These are phyloP conservation scores for Blastobotrys robertii DNA, from an alignment of 805 yeast genomes.

Conservation along the genomic window DNA sequence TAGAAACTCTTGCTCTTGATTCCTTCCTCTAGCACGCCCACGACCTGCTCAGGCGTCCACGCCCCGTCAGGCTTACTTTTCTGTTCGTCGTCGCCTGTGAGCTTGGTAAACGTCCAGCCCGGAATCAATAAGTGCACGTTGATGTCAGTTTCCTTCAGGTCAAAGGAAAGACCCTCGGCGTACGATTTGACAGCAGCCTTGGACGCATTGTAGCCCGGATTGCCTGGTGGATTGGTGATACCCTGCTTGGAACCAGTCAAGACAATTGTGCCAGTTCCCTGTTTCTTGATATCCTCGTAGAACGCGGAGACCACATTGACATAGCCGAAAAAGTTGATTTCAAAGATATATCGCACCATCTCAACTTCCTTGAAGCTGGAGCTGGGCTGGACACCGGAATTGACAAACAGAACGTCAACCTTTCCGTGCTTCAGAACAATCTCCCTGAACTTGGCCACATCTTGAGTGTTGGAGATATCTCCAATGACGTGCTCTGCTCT, in stretches of 20 bases:
- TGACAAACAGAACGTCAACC: slow-evolving; percentile 19
- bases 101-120: slow-evolving; percentile 22
- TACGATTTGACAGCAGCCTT: slow-evolving; percentile 45
- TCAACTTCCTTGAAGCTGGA: slow-evolving; percentile 17
- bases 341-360: slow-evolving; percentile 14
- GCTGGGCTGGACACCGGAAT: slow-evolving; percentile 18
- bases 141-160: slow-evolving; percentile 12
- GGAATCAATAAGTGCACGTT: slow-evolving; percentile 18
- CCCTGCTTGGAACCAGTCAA: slow-evolving; percentile 24
- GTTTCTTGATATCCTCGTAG: slow-evolving; percentile 13
- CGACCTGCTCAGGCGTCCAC: slow-evolving; percentile 23
- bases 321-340: slow-evolving; percentile 20
- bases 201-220: slow-evolving; percentile 47
- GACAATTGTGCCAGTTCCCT: slow-evolving; percentile 13
- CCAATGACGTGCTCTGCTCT: slow-evolving; percentile 7
- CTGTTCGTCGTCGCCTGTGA: slow-evolving; percentile 14
- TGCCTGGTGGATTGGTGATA: slow-evolving; percentile 37
- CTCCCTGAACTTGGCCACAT: slow-evolving; percentile 15
- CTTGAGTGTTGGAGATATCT: slow-evolving; percentile 15
- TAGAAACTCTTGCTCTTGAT: slow-evolving; percentile 15
- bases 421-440: slow-evolving; percentile 13
- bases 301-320: slow-evolving; percentile 21
- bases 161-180: slow-evolving; percentile 22
- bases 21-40: slow-evolving; percentile 16
- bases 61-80: slow-evolving; percentile 21